phyloP scores from a whole-genome alignment of 2,329 filamentous ascomycete species.

The Colletotrichum nymphaeae region DNA sequence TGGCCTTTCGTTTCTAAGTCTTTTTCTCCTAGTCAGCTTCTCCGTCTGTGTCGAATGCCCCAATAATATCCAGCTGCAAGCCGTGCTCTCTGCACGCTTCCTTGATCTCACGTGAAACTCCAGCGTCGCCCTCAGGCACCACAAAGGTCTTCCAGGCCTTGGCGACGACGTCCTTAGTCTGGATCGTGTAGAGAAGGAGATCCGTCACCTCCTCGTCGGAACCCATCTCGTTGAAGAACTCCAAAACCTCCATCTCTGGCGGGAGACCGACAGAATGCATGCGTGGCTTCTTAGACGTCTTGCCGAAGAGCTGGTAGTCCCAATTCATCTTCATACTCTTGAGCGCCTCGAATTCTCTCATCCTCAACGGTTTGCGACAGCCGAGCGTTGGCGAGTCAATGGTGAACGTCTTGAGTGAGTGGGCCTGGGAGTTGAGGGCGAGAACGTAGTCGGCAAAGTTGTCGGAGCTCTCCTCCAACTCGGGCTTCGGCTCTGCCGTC shows the following conservation, averaged over 20 bases:
- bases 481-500: constrained; percentile 49
- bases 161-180: constrained; percentile 51
- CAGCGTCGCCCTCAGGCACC: constrained; percentile 47
- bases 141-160: constrained; percentile 51
- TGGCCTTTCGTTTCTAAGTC: background rate
- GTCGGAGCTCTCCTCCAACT: constrained; percentile 59
- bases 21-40: background rate
- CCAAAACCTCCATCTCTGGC: constrained; percentile 56
- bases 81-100: constrained; percentile 49
- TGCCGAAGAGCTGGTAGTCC: constrained; percentile 62
- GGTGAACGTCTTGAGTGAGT: constrained; percentile 56
- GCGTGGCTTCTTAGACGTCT: constrained; percentile 55
- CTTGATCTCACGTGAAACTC: constrained; percentile 47
- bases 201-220: constrained; percentile 60
- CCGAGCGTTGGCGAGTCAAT: constrained; percentile 56
- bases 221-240: constrained; percentile 58
- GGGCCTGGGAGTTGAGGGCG: constrained; percentile 52
- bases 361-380: constrained; percentile 52
- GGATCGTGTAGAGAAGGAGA: constrained; percentile 53
- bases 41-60: constrained; percentile 38
- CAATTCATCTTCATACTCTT: constrained; percentile 55
- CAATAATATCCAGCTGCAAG: constrained; percentile 48
- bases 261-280: constrained; percentile 60
- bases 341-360: constrained; percentile 56
- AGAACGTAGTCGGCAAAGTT: constrained; percentile 59